Evolutionary conservation across 2,329 filamentous ascomycete species (phyloP), one percentile per base, ranked within the genome.

Genomic region (Colletotrichum coccodes): DNA sequence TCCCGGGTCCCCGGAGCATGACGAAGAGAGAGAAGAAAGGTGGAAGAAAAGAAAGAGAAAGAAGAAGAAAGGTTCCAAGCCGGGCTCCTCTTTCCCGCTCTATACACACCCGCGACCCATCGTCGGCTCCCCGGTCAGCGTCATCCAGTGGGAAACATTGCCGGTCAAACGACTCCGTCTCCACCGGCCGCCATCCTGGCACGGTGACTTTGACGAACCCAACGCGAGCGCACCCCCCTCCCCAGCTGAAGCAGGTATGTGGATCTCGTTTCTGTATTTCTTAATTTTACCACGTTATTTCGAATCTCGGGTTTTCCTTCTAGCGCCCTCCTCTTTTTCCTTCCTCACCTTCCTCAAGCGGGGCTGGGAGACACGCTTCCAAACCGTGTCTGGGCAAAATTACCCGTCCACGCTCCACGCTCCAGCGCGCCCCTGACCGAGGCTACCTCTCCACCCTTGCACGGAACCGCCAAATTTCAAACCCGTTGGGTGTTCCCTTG

Each of bases 231-330:
- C 14, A 42, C 42, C 36, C 56, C 23, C 44, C 49, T n/a, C 57
- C 59, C 64, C 36, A 23, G 26, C 60, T 64, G 64, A 68, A 63
- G 64, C 64, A 63, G 8, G 26, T 23, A n/a, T 54, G 56, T 53
- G 53, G 64, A 54, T 60, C 52, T 64, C 53, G 60, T 63, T 68
- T 59, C 38, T 28, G 44, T 54, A 53, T 54, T 30, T 68, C 65
- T 64, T 64, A 68, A 68, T 68, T 38, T 68, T 68, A 65, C 60
- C 60, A 60, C 26, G 54, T 59, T 64, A 64, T 59, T 68, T 68
- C 54, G 30, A 53, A 59, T 64, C 53, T 50, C 40, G 26, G 42
- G 34, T 32, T 38, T 53, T 56, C 40, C 64, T 68, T 68, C 60
- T 68, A 68, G 64, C 60, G 60, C 50, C 42, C 50, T 46, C 64